Base-by-base conservation (phyloP, 768 basidiomycete species). In the Mycena floridula region DNA sequence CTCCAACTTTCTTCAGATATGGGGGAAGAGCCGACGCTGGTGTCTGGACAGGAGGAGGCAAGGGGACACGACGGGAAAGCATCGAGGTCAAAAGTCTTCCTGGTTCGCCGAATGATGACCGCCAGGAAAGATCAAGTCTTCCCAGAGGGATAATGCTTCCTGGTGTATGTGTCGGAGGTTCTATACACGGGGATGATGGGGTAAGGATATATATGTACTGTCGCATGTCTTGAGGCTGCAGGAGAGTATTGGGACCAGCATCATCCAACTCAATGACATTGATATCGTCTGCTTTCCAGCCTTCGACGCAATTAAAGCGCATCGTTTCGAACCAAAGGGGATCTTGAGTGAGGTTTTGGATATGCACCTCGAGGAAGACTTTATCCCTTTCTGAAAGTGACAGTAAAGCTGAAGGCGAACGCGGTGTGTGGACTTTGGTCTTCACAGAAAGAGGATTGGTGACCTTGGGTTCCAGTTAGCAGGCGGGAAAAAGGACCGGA, bases 401-500 rank as follows among this genome's bases (percentile, higher is more conserved):
- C 23, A 93, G 66, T 9, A 80, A 50, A 2, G 90, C 82, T 18
- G 85, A 77, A 1, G 90, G 84, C 0, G 88, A 83, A 42, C 74
- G 77, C 1, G 89, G 77, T 2, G 70, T 56, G 59, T 96, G 89
- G 0, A 95, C 89, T 61, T 94, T 94, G 12, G 93, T 96, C 64
- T 95, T 95, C 46, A 97, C 93, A 0, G 90, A 90, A 12, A 97
- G 68, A 1, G 94, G 94, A 53, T 95, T 94, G n/a, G 83, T 85
- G 21, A 93, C 91, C 90, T 95, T 52, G 13, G 37, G 39, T 45
- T 35, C 11, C 39, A 38, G 27, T 27, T 18, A 22, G 26, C 25
- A 21, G 5, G 16, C 6, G 35, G 8, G 25, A n/a, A n/a, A 1
- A 23, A 24, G 28, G 32, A 12, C 20, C 36, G 25, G 27, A 37